A percentile compares a stretch with the other conserved stretches of the same genome.
These are phyloP conservation scores for Buddleja alternifolia DNA, from an alignment of 257 asterid genomes.

Conservation along the genomic window DNA sequence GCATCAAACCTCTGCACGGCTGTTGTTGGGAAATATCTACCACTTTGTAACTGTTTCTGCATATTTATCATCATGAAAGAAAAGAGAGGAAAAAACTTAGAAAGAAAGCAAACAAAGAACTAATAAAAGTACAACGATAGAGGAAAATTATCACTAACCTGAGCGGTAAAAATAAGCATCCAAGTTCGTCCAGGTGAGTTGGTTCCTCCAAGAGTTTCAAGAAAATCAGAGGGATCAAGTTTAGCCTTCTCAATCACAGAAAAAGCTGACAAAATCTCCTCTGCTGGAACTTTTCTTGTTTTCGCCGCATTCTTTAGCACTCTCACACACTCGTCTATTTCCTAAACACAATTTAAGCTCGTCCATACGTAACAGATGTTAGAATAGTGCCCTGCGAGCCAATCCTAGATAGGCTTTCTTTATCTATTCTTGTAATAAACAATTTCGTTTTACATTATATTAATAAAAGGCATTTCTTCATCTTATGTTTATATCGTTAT, in stretches of 20 bases:
- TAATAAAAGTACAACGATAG: background rate
- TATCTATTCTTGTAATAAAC: too few relatives aligned
- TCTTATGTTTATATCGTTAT: too few relatives aligned
- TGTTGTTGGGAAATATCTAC: constrained; percentile 86
- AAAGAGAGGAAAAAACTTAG: background rate
- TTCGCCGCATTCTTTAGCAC: constrained; percentile 85
- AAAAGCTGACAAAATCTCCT: constrained; percentile 71
- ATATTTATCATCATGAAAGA: constrained; percentile 19
- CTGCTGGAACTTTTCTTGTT: constrained; percentile 67
- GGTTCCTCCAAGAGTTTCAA: constrained; percentile 86
- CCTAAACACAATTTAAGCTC: constrained; percentile 42
- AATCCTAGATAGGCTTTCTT: too few relatives aligned
- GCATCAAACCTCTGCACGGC: constrained; percentile 98
- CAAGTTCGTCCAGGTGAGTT: constrained; percentile 91
- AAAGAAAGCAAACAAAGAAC: background rate
- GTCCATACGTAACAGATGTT: background rate
- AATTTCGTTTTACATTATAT: too few relatives aligned
- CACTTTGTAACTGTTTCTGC: constrained; percentile 69
- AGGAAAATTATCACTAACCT: constrained; percentile 44
- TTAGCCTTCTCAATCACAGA: constrained; percentile 82
- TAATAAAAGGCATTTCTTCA: too few relatives aligned
- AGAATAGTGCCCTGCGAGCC: too few relatives aligned
- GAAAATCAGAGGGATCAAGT: constrained; percentile 69
- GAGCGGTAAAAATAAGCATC: constrained; percentile 95
- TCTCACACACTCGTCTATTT: constrained; percentile 67